A percentile compares a stretch with the other conserved stretches of the same genome.
phyloP scores from a whole-genome alignment of 2,329 filamentous ascomycete genomes.

The Xylaria sp. region DNA sequence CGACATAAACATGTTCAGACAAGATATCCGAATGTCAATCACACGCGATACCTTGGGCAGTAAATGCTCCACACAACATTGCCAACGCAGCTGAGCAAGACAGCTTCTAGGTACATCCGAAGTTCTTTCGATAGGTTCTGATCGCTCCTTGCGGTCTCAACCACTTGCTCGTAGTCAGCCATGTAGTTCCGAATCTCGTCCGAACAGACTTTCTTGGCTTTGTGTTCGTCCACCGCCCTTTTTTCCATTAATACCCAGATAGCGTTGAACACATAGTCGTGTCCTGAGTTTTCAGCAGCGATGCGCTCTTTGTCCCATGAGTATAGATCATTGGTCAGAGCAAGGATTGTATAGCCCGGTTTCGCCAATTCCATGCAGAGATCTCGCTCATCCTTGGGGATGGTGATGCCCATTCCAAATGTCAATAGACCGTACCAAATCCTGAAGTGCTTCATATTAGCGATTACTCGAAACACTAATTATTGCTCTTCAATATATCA shows the following conservation, averaged over 20 bases:
- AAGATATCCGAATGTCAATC: background rate
- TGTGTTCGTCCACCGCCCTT: conserved; percentile 15
- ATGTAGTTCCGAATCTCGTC: conserved; percentile 38
- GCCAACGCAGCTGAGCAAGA: conserved; percentile 45
- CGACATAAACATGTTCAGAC: no score
- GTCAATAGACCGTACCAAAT: conserved; percentile 23
- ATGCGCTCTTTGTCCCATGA: conserved; percentile 51
- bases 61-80: conserved; percentile 50
- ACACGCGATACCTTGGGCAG: conserved; percentile 43
- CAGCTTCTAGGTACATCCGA: conserved; percentile 45
- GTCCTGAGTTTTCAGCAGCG: conserved; percentile 40
- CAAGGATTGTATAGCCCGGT: conserved; percentile 44
- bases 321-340: conserved; percentile 53
- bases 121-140: conserved; percentile 40
- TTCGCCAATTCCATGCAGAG: conserved; percentile 41
- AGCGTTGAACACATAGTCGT: conserved; percentile 50
- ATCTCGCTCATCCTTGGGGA: conserved; percentile 49
- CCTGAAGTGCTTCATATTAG: background rate
- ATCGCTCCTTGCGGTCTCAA: background rate
- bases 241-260: conserved; percentile 53
- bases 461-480: background rate
- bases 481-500: background rate
- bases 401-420: conserved; percentile 34
- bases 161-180: background rate
- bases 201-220: conserved; percentile 43